Evolutionary conservation across 805 yeast genomes (phyloP), one percentile per base, ranked within the genome.

Genomic region (Ogataea paradorogensis): DNA sequence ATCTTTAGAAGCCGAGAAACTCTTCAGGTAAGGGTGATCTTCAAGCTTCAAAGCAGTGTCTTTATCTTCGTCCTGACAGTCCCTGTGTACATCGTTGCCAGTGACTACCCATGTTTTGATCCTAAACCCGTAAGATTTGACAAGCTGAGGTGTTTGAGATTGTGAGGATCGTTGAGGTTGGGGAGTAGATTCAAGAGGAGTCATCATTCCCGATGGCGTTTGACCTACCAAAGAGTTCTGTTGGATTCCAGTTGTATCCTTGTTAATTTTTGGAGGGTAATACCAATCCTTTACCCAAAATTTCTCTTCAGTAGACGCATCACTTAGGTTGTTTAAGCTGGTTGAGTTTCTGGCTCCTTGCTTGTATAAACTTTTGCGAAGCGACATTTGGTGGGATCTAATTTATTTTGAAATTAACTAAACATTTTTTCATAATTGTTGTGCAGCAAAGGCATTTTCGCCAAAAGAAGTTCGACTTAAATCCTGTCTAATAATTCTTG

Each of bases 41-140:
- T 53, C 50, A 40, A 76, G 62, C 36, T 73, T 65, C 29, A 74
- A 52, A 3, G 61, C 48, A 35, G 58, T 46, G 35, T 55, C 60
- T 7, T 21, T 33, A 16, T 74, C 77, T 21, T 55, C 60, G 35
- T 53, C 59, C 10, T 48, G 48, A 20, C 60, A 55, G 26, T 57
- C 61, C 15, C 34, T 47, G 25, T 31, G 18, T 10, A 22, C 38
- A 15, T 35, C 46, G 15, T 15, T 38, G 10, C 48, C 56, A 8
- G 45, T 42, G 26, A 57, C 18, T 1, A 60, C 49, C 70, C 70
- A 65, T 1, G 66, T 52, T 30, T 55, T 56, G n/a, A 64, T 50
- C 31, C 50, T 52, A 38, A 62, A 65, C 7, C 60, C 59, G 33
- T 61, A 61, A 4, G 58, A 50, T 5, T 56, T 51, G 10, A 42